A percentile compares a stretch with the other conserved stretches of the same genome.
Conservation (phyloP, 2,329 filamentous ascomycete genomes). For the Verticillium tricorpus region DNA sequence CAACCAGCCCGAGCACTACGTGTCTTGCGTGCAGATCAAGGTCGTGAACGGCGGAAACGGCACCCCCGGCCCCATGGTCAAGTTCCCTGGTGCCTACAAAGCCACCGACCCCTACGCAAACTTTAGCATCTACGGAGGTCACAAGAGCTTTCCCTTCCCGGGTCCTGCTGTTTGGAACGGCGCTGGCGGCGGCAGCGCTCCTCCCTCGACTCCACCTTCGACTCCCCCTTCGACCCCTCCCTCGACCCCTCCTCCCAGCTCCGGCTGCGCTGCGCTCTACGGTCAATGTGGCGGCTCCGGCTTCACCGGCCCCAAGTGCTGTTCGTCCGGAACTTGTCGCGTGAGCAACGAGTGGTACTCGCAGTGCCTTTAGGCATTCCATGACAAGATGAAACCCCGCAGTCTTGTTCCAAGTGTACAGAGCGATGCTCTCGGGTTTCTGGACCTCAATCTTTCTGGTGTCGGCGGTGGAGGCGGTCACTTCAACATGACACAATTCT, state of each 20-base stretch:
- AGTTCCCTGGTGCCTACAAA: constrained; percentile 25
- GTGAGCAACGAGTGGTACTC: constrained; percentile 14
- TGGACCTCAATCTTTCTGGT: no score
- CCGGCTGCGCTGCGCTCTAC: neutral
- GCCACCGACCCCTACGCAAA: constrained; percentile 16
- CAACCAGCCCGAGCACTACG: constrained; percentile 16
- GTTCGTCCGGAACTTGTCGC: constrained; percentile 10
- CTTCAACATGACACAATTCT: no score
- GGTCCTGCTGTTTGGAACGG: constrained; percentile 7
- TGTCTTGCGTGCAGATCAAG: constrained; percentile 16
- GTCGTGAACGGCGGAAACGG: constrained; percentile 14
- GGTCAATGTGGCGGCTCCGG: constrained; percentile 9
- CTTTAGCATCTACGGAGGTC: constrained; percentile 17
- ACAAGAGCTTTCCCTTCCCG: constrained; percentile 9
- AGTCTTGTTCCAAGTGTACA: no score
- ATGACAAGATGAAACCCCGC: no score
- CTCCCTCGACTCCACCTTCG: neutral
- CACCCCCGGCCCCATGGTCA: constrained; percentile 16
- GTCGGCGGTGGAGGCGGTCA: no score
- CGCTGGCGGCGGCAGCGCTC: constrained; percentile 1
- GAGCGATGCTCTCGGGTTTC: no score
- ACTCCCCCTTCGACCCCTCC: neutral
- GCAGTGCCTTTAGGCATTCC: constrained; percentile 8
- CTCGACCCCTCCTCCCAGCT: neutral
- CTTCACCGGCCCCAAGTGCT: constrained; percentile 13